Evolutionary conservation across 2,329 filamentous ascomycete species (phyloP), one percentile per base, ranked within the genome.

Genomic region (Verticillium zaregamsianum): DNA sequence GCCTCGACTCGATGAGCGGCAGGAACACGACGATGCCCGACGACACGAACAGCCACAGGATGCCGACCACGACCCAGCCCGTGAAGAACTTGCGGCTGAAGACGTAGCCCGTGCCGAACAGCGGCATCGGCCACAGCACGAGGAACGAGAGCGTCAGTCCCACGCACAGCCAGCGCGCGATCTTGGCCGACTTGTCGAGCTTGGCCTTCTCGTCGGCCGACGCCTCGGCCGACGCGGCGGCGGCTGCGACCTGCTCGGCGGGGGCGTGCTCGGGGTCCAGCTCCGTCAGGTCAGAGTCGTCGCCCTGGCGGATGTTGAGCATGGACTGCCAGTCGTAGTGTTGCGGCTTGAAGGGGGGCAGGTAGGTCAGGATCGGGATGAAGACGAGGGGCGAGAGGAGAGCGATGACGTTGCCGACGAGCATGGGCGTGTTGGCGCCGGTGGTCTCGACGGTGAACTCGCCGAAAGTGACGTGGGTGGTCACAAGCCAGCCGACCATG

Each of bases 281-380:
- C 0, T 80, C 80, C 0, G 86, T 85, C 32, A 92, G 77, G 59
- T 92, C 90, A 58, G 85, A 82, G 74, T 94, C 91, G 70, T 93
- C 90, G 57, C 85, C 89, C 66, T 82, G 84, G 67, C 89, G 85
- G 70, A 94, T 94, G 1, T 78, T 79, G 67, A 84, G 82, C 91
- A 94, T 95, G 33, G 86, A 88, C 63, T 84, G 75, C 86, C 90
- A 95, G 78, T 95, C 89, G 76, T 94, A 94, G 66, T 90, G 85
- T 63, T 91, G 65, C 1, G 61, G 64, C 86, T 12, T 68, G 59
- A 64, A 65, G 3, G 58, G 62, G 9, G 62, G 61, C 20, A 82
- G 76, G 63, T 86, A 82, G 0, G 90, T 92, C 25, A 94, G 79
- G 56, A 92, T 64, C 0, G 90, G 90, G 17, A 92, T 82, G 72